Base-by-base conservation (phyloP, 176 grass and related monocot species). In the Zoysia japonica region DNA sequence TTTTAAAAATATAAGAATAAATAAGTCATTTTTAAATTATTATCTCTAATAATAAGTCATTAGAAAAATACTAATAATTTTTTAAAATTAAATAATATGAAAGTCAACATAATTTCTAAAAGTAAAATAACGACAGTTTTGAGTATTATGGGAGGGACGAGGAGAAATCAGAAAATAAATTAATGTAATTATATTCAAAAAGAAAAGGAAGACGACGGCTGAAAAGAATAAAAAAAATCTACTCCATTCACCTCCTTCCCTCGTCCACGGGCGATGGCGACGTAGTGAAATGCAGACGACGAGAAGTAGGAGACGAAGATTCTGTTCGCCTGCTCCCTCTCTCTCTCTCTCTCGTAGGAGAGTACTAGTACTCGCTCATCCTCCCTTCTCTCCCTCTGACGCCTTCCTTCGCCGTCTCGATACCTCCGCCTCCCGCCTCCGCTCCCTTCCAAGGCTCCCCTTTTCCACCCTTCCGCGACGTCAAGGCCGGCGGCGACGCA, bases 221-320 rank as follows among this genome's bases (percentile, higher is more conserved):
- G 3, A 39, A 53, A 17, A 57, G 9, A 6, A 1, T 0, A 53
- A 63, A 68, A 17, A 55, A 72, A 75, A 39, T n/a, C 3, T 51
- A 16, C 28, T 28, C 28, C 28, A 28, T 46, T 46, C 47, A 37
- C 60, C 59, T 43, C 38, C 69, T 49, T 55, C 65, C 64, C 53
- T 39, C 11, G 28, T 45, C 65, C 48, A 48, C 41, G 53, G 71
- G 70, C 42, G 11, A 42, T 7, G 77, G 28, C 7, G 38, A 36
- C 47, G 72, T 77, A 70, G n/a, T 52, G 47, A 78, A 81, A 63
- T 67, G 61, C 56, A 53, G 61, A 51, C 74, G 71, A 50, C 65
- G 80, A 41, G 70, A 70, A 62, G 65, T 65, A 74, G 65, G 78
- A 85, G 87, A 81, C 71, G 84, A 84, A 84, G 81, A 84, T 85